Evolutionary conservation across 2,329 filamentous ascomycete genomes (phyloP), one percentile per base, ranked within the genome.

Genomic region (Aureobasidium sp.): DNA sequence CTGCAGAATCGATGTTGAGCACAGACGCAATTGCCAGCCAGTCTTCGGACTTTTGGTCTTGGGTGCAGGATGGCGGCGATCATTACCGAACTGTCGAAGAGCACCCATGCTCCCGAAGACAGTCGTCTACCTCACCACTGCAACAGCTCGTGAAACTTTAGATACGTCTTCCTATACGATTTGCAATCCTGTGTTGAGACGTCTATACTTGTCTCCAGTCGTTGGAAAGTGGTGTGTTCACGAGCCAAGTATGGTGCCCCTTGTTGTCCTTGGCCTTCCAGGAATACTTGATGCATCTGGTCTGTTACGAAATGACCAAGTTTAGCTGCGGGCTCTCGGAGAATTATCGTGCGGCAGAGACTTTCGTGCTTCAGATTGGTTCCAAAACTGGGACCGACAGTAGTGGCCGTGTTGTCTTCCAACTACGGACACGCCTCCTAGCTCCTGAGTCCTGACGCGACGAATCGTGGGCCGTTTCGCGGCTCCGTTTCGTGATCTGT

Each of bases 51-150:
- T 50, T 59, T 48, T 48, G 27, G 42, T 59, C 54, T 59, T 59
- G 54, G 53, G 36, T 59, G 57, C 57, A 49, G 34, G 37, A 41
- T 59, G 45, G 32, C 45, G 45, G 15, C 34, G 57, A 59, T 59
- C 57, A 16, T 30, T 58, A 42, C 54, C 42, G 30, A 32, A 41
- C 9, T 34, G 44, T 59, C 25, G 11, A 34, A 25, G 36, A n/a
- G 5, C 29, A 59, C 42, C 57, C 57, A 59, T 59, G 57, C 45
- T 49, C 36, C 45, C 42, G 41, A 42, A 27, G 15, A 58, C 30
- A 48, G 54, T 58, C 54, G 54, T 47, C 30, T 58, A 58, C 54
- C 54, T 58, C 54, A 58, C 42, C 54, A 58, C 29, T 58, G 42
- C 54, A 58, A 47, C 42, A 37, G 42, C 54, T 44, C 21, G 54